Base-by-base conservation (phyloP, 169 alveolate species). In the Cryptosporidium parvum region DNA sequence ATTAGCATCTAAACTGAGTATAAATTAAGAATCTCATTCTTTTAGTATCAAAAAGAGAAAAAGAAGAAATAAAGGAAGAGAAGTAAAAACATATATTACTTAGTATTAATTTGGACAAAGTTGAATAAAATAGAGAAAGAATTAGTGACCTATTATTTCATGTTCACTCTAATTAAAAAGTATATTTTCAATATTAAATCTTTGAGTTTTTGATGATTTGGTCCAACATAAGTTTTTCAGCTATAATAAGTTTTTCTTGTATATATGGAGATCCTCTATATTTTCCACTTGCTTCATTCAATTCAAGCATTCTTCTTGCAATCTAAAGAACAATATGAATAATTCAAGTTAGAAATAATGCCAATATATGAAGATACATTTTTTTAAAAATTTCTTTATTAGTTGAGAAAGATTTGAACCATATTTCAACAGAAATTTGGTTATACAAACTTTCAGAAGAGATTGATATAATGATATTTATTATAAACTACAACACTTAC, bases 201-300 rank as follows among this genome's bases (percentile, higher is more conserved):
- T 26, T 73, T 26, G 70, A 21, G 29, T 73, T 73, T 29, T 73
- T 73, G 21, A 73, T 73, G 26, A 80, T 61, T n/a, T 59, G 39
- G 14, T 80, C 89, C 29, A 62, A 16, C 18, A 80, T 59, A 10
- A 59, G 42, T 29, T 61, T 80, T 29, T 80, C 75, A 16, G 89
- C 89, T 23, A 65, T 23, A 23, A 39, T 16, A 8, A 80, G 45
- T 45, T 80, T 80, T 80, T 80, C 89, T 31, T 80, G 89, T 59
- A 80, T 80, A 80, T 80, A 80, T 21, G 89, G 89, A 29, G 89
- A 80, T 23, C 89, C 89, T 65, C 67, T 62, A 48, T 80, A 80
- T 21, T 65, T 65, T 29, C 62, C 75, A 18, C 53, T 80, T n/a
- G 75, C 26, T 44, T 65, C 51, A 51, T 80, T 80, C 65, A 80